Percentiles rank a stretch among this genome's conserved stretches.
Evolutionary conservation across 2,329 filamentous ascomycete species (phyloP).

Genomic region (Hymenoscyphus repandus): DNA sequence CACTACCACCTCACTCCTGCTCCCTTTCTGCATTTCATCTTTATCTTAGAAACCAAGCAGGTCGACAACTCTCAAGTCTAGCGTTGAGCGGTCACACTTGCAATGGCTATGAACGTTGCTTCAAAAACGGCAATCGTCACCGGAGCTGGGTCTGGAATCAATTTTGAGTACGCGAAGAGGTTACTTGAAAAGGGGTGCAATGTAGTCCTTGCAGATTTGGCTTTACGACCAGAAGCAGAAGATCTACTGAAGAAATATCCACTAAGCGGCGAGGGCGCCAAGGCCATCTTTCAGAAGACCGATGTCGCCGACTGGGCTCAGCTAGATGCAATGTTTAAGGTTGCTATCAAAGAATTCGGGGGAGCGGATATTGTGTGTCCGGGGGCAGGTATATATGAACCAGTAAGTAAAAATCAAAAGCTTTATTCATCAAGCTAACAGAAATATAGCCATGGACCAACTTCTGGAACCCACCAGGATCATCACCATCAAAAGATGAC

Average conservation of each 20-base stretch:
- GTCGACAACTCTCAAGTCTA: not conserved
- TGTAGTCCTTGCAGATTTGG: conserved; percentile 41
- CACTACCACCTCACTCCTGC: too few relatives aligned
- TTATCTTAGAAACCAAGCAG: not conserved
- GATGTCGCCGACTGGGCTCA: conserved; percentile 41
- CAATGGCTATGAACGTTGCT: conserved; percentile 33
- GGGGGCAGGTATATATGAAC: conserved; percentile 44
- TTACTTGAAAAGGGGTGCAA: conserved; percentile 39
- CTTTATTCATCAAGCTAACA: too few relatives aligned
- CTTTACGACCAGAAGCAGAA: conserved; percentile 39
- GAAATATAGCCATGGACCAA: conserved; percentile 39
- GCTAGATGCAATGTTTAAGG: conserved; percentile 33
- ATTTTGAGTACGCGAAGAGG: conserved; percentile 39
- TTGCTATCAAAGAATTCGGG: conserved; percentile 34
- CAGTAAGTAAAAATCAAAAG: conserved; percentile 18
- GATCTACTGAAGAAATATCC: conserved; percentile 24
- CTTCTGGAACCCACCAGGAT: conserved; percentile 45
- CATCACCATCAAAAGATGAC: conserved; percentile 37
- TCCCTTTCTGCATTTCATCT: not conserved
- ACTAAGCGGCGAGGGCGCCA: conserved; percentile 9
- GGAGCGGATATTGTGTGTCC: conserved; percentile 37
- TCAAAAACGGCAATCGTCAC: conserved; percentile 48
- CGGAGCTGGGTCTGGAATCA: conserved; percentile 50
- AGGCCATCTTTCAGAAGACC: conserved; percentile 39
- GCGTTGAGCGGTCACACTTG: not conserved